Base-by-base conservation (phyloP, 129 eudicot genomes). In the Tagetes erecta region DNA sequence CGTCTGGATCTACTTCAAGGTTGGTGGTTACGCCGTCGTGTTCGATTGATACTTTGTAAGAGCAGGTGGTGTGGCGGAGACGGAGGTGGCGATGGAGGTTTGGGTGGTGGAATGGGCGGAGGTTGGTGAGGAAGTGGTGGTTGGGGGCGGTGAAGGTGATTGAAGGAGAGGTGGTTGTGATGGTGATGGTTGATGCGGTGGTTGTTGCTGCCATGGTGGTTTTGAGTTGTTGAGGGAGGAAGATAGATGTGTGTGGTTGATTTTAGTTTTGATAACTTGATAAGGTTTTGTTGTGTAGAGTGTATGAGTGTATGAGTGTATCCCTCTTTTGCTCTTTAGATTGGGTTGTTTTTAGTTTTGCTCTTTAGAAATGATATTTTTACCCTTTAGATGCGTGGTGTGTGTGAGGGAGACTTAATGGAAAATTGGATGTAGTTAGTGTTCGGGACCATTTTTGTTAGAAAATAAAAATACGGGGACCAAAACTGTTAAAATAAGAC, bases 1-100 rank as follows among this genome's bases (percentile, higher is more conserved):
- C 96, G 71, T 90, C 96, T 40, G 86, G 81, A 38, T 93, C 96
- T 40, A 93, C 98, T 46, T 90, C 91, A 0, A 93, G 80, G 79
- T 90, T 92, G 2, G 92, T 84, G 30, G 86, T 62, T 60, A 80
- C n/a, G 7, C 86, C 89, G 7, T 86, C 82, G 68, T 87, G 88
- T 70, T 93, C 96, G 39, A 93, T 59, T 13, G 83, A 46, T 33
- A 93, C 91, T 69, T 86, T 93, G 92, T 90, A 87, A 6, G 94
- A 73, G 47, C 71, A 60, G 71, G 70, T 55, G 1, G 79, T 27
- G 68, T 77, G 40, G 59, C 66, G 8, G 65, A 64, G 57, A 50
- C n/a, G 74, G 73, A 35, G 67, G 52, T 52, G 74, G 80, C 36
- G 50, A 64, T 73, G 55, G 74, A 20, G 74, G 81, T 34, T 60